Conservation (phyloP, 1,284 basidiomycete genomes). For the Kalmanozyma brasiliensis region DNA sequence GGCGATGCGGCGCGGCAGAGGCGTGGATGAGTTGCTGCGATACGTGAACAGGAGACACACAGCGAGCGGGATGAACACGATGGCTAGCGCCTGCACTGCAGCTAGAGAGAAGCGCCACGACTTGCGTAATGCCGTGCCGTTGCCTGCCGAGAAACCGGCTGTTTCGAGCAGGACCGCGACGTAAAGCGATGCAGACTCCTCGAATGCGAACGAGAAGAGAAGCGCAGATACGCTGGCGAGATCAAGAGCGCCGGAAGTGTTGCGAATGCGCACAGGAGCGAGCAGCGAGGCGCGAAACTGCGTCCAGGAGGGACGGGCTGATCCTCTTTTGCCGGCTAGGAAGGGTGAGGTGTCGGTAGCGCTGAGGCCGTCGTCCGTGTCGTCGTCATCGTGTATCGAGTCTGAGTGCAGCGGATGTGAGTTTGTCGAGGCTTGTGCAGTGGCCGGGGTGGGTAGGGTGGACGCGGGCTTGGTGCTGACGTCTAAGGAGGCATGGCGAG, state of each 20-base stretch:
- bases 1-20: constrained; percentile 28
- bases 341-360: constrained; percentile 29
- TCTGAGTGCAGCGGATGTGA: constrained; percentile 3
- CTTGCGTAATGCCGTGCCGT: constrained; percentile 33
- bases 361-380: constrained; percentile 14
- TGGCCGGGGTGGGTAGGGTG: constrained; percentile 30
- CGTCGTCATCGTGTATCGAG: constrained; percentile 36
- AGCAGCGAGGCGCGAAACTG: constrained; percentile 27
- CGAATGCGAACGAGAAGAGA: constrained; percentile 59
- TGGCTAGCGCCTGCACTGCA: constrained; percentile 25
- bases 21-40: constrained; percentile 35
- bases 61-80: constrained; percentile 46
- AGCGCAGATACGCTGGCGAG: constrained; percentile 45
- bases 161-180: constrained; percentile 61
- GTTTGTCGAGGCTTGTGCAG: constrained; percentile 2
- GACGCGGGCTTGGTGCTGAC: constrained; percentile 11
- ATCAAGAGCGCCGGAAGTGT: constrained; percentile 27
- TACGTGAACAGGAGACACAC: constrained; percentile 58
- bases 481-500: constrained; percentile 58
- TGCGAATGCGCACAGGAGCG: constrained; percentile 22
- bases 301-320: constrained; percentile 17
- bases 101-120: constrained; percentile 46
- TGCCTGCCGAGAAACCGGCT: constrained; percentile 25
- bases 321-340: constrained; percentile 23
- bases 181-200: constrained; percentile 57